Conservation (phyloP, 495 filamentous ascomycete species). For the Podospora bellae-mahoneyi region DNA sequence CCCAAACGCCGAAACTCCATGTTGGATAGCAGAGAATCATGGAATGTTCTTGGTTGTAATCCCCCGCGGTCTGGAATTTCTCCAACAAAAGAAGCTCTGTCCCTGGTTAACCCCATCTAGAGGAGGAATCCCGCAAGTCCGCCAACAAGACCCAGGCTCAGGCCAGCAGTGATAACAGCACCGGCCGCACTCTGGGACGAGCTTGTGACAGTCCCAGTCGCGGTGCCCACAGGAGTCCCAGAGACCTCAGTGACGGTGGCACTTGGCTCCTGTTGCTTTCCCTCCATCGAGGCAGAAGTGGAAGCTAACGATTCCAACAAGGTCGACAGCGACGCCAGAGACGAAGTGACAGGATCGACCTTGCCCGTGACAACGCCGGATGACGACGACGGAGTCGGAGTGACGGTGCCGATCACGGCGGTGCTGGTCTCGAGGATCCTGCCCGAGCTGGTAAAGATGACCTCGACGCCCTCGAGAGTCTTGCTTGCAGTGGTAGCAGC, state of each 20-base stretch:
- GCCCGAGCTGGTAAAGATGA: not conserved
- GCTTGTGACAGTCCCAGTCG: not conserved
- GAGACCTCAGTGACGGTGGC: not conserved
- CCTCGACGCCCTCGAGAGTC: slow-evolving; percentile 1
- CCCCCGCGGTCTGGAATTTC: not conserved
- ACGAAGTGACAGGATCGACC: not conserved
- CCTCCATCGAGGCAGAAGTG: not conserved
- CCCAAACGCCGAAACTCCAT: not conserved
- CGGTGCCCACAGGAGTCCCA: not conserved
- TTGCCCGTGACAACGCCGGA: not conserved
- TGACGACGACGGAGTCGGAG: not conserved
- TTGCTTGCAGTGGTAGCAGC: not conserved
- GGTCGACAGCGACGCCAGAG: not conserved
- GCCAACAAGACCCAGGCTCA: not conserved
- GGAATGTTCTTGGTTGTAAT: not conserved
- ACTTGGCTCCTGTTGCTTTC: not conserved
- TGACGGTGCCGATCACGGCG: not conserved
- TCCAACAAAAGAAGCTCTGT: not conserved
- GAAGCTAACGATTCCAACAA: not conserved
- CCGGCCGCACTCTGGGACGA: not conserved
- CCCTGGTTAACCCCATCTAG: not conserved
- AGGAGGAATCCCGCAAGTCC: not conserved
- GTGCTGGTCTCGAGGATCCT: not conserved
- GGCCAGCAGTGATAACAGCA: not conserved
- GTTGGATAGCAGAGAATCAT: not conserved